A percentile compares a stretch with the other conserved stretches of the same genome.
phyloP scores from a whole-genome alignment of 1,284 basidiomycete species.

The Vanrija humicola region DNA sequence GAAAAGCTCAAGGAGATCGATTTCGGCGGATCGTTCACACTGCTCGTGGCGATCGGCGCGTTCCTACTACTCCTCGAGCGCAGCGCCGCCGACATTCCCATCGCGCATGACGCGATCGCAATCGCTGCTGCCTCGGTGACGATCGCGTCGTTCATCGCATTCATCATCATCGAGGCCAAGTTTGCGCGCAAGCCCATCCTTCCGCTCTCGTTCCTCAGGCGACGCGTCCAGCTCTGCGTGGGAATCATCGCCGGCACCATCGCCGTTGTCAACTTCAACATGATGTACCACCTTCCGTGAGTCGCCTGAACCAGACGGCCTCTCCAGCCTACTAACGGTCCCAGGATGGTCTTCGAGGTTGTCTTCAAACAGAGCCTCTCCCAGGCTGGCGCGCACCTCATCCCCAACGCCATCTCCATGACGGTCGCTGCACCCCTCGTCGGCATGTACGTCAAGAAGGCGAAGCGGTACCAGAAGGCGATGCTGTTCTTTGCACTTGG shows the following conservation, averaged over 20 bases:
- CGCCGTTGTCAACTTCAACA: constrained; percentile 34
- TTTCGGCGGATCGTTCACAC: constrained; percentile 21
- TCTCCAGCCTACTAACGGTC: not conserved
- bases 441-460: constrained; percentile 20
- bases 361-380: constrained; percentile 21
- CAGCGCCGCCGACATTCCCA: not conserved
- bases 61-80: constrained; percentile 23
- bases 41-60: constrained; percentile 25
- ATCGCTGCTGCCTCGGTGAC: constrained; percentile 10
- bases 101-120: constrained; percentile 9
- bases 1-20: constrained; percentile 19
- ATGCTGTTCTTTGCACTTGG: constrained; percentile 22
- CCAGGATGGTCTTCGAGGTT: constrained; percentile 28
- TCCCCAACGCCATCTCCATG: constrained; percentile 29
- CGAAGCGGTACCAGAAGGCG: constrained; percentile 25
- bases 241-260: constrained; percentile 27
- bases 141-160: constrained; percentile 16
- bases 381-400: constrained; percentile 24
- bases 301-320: not conserved
- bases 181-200: constrained; percentile 24
- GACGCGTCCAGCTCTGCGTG: constrained; percentile 24
- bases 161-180: constrained; percentile 27
- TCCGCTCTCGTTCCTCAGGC: constrained; percentile 21
- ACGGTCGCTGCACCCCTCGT: constrained; percentile 24
- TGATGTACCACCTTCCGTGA: constrained; percentile 31